phyloP scores from a whole-genome alignment of 202 grass and related monocot genomes.

The Zizania palustris region DNA sequence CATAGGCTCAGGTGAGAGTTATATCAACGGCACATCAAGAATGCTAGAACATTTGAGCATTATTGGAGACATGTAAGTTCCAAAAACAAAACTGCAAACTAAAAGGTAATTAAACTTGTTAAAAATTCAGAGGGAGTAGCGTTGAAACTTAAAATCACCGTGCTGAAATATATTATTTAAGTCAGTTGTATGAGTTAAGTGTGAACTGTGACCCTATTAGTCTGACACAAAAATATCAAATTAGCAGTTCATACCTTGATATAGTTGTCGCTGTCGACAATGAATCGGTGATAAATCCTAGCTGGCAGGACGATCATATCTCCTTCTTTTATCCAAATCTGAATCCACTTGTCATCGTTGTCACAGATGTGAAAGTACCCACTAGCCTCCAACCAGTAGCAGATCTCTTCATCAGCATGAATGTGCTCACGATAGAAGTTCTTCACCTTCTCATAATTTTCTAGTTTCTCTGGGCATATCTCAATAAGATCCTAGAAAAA shows the following conservation, averaged over 20 bases:
- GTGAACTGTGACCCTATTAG: not conserved
- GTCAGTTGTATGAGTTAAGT: not conserved
- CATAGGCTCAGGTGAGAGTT: no score
- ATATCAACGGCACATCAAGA: no score
- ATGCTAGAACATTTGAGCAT: no score
- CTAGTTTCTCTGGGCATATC: slow-evolving; percentile 74
- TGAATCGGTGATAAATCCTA: slow-evolving; percentile 95
- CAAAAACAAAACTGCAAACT: no score
- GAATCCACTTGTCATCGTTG: slow-evolving; percentile 84
- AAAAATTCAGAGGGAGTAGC: no score
- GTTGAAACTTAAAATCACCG: no score
- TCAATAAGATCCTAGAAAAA: slow-evolving; percentile 72
- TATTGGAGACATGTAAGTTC: no score
- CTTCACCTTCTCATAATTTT: slow-evolving; percentile 89
- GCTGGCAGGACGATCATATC: slow-evolving; percentile 88
- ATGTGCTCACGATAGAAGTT: slow-evolving; percentile 91
- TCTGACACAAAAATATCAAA: slow-evolving; percentile 7
- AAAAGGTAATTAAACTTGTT: no score
- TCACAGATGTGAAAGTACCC: slow-evolving; percentile 85
- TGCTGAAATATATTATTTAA: not conserved
- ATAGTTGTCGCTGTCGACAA: slow-evolving; percentile 64
- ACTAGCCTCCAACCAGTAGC: slow-evolving; percentile 84
- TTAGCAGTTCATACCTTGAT: slow-evolving; percentile 54
- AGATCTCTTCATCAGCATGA: slow-evolving; percentile 91
- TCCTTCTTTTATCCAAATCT: slow-evolving; percentile 86